Percentiles rank a stretch among this genome's conserved stretches.
phyloP scores from a whole-genome alignment of 2,329 filamentous ascomycete genomes.

The Celoporthe dispersa region DNA sequence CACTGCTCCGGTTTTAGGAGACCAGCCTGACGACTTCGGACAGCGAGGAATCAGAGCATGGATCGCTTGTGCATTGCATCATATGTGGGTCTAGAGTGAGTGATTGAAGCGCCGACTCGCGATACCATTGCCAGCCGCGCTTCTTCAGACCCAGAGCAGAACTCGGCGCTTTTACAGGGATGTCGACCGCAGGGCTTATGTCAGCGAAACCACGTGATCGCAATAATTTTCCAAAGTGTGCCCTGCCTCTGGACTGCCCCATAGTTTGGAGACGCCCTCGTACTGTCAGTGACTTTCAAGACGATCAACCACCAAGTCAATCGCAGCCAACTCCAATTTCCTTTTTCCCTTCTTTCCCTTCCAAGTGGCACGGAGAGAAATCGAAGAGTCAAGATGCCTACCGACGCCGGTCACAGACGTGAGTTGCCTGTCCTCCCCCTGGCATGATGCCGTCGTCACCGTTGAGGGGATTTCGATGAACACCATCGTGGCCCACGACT shows the following conservation, averaged over 20 bases:
- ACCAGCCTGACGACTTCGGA: constrained; percentile 19
- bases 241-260: constrained; percentile 11
- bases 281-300: constrained; percentile 18
- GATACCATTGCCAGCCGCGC: constrained; percentile 18
- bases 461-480: constrained; percentile 3
- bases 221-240: constrained; percentile 14
- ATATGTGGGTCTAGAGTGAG: constrained; percentile 21
- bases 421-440: constrained; percentile 51
- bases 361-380: constrained; percentile 35
- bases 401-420: constrained; percentile 87
- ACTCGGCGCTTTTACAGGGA: constrained; percentile 17
- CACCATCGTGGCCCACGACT: constrained; percentile 36
- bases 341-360: constrained; percentile 50
- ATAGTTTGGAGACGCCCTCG: constrained; percentile 15
- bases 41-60: constrained; percentile 22
- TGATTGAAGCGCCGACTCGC: not conserved
- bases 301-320: constrained; percentile 35
- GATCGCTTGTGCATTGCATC: constrained; percentile 23
- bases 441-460: not conserved
- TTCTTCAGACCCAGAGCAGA: not conserved
- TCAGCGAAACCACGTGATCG: constrained; percentile 16
- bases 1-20: constrained; percentile 28
- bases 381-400: constrained; percentile 75
- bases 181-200: not conserved
- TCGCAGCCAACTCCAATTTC: constrained; percentile 46